Base-by-base conservation (phyloP, 2,329 filamentous ascomycete species). In the Colletotrichum noveboracense region DNA sequence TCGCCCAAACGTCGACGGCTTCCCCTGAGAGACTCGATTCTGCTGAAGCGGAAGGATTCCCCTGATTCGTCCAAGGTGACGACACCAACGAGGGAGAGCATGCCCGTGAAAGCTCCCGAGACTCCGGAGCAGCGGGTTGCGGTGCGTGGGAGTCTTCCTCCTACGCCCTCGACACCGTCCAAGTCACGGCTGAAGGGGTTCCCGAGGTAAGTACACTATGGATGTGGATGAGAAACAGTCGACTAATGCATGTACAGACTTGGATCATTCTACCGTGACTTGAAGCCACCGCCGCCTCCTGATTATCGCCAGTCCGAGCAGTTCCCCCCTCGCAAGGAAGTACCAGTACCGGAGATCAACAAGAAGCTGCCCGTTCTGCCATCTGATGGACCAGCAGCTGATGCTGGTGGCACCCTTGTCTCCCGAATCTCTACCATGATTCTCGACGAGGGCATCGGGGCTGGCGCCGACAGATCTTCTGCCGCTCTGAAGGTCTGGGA, bases 381-480 rank as follows among this genome's bases (percentile, higher is more conserved):
- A 52, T 52, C 43, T 24, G 26, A 18, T 36, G 24, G 9, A 0
- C 55, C 66, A 14, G 21, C 43, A 12, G 16, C 18, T 16, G 55
- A 32, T 14, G n/a, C 13, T 24, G 43, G 28, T 0, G 64, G 48
- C n/a, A 68, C 56, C 2, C 34, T 73, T 18, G 62, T 76, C 4
- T 76, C 70, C 5, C 74, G 74, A 3, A 73, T 76, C 32, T 76
- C 70, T 30, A 73, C 58, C 16, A 65, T 76, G 70, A 76, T 76
- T 28, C 30, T 76, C 3, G 64, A 76, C 3, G 74, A 76, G n/a
- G 74, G 61, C 2, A 9, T 76, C 10, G 70, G 74, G 3, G 14
- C 18, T 1, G 58, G 58, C 6, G 70, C 18, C 21, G 74, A 76
- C 32, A 67, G 58, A 34, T 76, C 74, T 26, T 68, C 74, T 5